Base-by-base conservation (phyloP, 106 monocot genomes). In the Acorus calamus region DNA sequence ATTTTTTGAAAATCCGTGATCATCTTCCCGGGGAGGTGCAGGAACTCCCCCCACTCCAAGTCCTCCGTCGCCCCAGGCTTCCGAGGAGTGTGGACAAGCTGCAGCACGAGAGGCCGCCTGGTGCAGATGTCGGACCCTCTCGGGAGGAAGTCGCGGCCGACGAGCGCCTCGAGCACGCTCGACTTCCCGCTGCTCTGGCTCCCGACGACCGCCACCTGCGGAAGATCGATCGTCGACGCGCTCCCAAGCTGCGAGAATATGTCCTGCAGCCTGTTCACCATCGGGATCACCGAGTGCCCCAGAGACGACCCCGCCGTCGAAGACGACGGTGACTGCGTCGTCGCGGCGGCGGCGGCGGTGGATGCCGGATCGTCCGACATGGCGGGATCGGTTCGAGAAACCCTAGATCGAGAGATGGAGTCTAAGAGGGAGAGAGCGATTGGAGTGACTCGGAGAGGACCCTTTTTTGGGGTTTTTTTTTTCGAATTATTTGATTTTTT, bases 181-280 rank as follows among this genome's bases (percentile, higher is more conserved):
- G 96, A 91, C 66, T 96, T 96, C 3, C 96, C 96, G 69, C 96
- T 96, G 73, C 96, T 91, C 82, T 96, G 96, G 85, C 90, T 84
- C 45, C 96, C 96, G 48, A 96, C 75, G 41, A 89, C 96, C 51
- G 89, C 91, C 61, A 96, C 91, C 81, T 91, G 91, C 3, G 96
- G 96, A 42, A 96, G 78, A 13, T 82, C 82, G 62, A 96, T 87
- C 7, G 87, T 80, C 50, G 90, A 76, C 9, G 74, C 66, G 69
- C 71, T 69, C 60, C 87, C 87, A 3, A 96, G 76, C 72, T 85
- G 87, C 5, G 96, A 79, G 71, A 96, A 80, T 53, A 90, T 91
- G 72, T 96, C 87, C 64, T 96, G 91, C 45, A 96, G 80, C 68
- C 83, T 82, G 73, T 87, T 91, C 9, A 96, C 74, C 52, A 85